Base-by-base conservation (phyloP, 2,329 filamentous ascomycete species). In the Cercospora beticola region DNA sequence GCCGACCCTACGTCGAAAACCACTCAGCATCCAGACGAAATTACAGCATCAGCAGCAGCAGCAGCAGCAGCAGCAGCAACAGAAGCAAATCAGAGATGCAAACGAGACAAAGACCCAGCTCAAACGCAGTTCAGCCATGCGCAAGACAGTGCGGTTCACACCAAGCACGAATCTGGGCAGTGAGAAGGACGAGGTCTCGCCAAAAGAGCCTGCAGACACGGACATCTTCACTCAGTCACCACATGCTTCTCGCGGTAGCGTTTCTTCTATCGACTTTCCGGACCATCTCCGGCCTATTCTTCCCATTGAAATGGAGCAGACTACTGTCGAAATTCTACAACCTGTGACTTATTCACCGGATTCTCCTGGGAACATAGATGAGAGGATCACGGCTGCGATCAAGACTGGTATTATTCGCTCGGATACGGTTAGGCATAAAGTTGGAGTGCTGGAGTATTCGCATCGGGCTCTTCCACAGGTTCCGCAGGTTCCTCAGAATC, bases 191-290 rank as follows among this genome's bases (percentile, higher is more conserved):
- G 46, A 67, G 6, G 23, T 28, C 16, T 30, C 57, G n/a, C 28
- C 63, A 52, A 21, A 66, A 3, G 67, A 60, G 33, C 36, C 62
- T n/a, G 59, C 62, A 28, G 68, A 66, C 23, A 67, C 69, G 33
- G 71, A 71, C 31, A 65, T 68, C 30, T 71, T 71, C 61, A 72
- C 71, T 40, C 69, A 68, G 49, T 72, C 67, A 52, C 67, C 65
- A 33, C 60, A 70, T 43, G 68, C 69, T 10, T 69, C 68, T 30
- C 56, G 62, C 14, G 64, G 36, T 31, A 70, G 63, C 31, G 52
- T 67, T 40, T 62, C 65, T n/a, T 67, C 68, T 6, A 64, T 67
- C 10, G 65, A 54, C 3, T 21, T 67, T 36, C 67, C 68, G 10
- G 18, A 57, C 59, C 62, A 66, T n/a, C 49, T 36, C n/a, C 46